Conservation (phyloP, 805 yeast species). For the Yamadazyma endophytica region DNA sequence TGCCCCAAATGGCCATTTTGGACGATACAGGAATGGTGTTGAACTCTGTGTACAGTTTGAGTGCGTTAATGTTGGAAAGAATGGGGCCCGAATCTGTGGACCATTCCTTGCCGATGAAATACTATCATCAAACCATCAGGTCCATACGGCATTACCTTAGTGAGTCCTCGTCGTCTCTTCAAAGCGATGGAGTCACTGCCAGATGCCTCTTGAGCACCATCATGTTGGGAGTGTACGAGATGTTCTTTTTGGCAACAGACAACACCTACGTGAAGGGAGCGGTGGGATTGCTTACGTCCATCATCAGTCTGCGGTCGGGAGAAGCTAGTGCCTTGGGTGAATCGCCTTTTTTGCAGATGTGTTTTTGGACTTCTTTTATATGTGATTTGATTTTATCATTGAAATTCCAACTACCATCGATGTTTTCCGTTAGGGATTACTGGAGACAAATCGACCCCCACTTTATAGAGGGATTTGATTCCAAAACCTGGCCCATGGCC, state of each 20-base stretch:
- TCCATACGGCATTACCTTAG: slow-evolving; percentile 28
- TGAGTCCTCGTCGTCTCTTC: slow-evolving; percentile 10
- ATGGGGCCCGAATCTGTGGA: slow-evolving; percentile 24
- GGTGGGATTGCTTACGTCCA: slow-evolving; percentile 25
- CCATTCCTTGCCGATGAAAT: slow-evolving; percentile 28
- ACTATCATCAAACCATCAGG: slow-evolving; percentile 32
- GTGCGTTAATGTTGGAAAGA: slow-evolving; percentile 32
- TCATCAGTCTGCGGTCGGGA: slow-evolving; percentile 17
- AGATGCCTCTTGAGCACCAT: slow-evolving; percentile 36
- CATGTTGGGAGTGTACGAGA: slow-evolving; percentile 34
- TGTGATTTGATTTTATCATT: slow-evolving; percentile 34
- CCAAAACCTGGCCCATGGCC: no score
- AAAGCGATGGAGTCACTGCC: slow-evolving; percentile 23
- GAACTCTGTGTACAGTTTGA: slow-evolving; percentile 32
- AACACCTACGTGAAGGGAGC: slow-evolving; percentile 37
- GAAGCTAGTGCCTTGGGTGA: slow-evolving; percentile 15
- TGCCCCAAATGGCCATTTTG: slow-evolving; percentile 32
- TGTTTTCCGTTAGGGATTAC: slow-evolving; percentile 25
- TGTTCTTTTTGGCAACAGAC: slow-evolving; percentile 34
- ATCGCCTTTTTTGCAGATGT: slow-evolving; percentile 27
- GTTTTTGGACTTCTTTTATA: slow-evolving; percentile 34
- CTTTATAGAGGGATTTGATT: slow-evolving; percentile 19
- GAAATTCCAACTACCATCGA: slow-evolving; percentile 26
- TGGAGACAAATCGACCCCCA: slow-evolving; percentile 32
- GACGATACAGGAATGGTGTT: slow-evolving; percentile 38